Evolutionary conservation across 2,329 filamentous ascomycete genomes (phyloP), one percentile per base, ranked within the genome.

Genomic region (Penicillium sp.): DNA sequence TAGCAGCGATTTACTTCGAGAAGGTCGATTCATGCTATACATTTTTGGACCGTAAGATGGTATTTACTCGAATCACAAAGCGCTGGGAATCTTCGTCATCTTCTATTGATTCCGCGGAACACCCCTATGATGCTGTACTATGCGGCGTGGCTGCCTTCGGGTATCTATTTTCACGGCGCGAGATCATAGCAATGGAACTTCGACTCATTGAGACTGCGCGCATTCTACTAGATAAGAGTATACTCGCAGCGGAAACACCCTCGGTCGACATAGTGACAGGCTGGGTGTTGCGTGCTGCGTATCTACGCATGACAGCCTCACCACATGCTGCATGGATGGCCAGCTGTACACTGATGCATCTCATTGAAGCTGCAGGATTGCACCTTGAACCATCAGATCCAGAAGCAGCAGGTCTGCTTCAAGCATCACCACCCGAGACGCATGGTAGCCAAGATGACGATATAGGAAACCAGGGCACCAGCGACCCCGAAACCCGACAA

Each of bases 101-200:
- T 16, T 56, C 57, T 0, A 28, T 26, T 28, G 64, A 53, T 38
- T 52, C 47, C 53, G 66, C 57, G 50, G 71, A 61, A 5, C 62
- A 71, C 47, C 57, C 73, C 1, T 74, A 77, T 60, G 82, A 84
- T 55, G 74, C 76, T 3, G 71, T 85, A 0, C 59, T 85, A 1
- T 81, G 78, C 46, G 82, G 82, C 5, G 73, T 85, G n/a, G 82
- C 82, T 9, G 80, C 81, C 2, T 69, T 85, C 0, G 83, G 80
- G 0, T 77, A 73, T 31, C 61, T 84, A 0, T 85, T 83, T 61
- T 83, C 80, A 0, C 72, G 78, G 25, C 67, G 69, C 19, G 72
- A 76, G 19, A 72, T 77, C 0, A 66, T 74, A 8, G 53, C 67
- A 0, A 67, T 72, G 0, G 82, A 85, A 57, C 64, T 74, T 2